Evolutionary conservation across 2,329 filamentous ascomycete species (phyloP).

Genomic region (Xylogone sp.): DNA sequence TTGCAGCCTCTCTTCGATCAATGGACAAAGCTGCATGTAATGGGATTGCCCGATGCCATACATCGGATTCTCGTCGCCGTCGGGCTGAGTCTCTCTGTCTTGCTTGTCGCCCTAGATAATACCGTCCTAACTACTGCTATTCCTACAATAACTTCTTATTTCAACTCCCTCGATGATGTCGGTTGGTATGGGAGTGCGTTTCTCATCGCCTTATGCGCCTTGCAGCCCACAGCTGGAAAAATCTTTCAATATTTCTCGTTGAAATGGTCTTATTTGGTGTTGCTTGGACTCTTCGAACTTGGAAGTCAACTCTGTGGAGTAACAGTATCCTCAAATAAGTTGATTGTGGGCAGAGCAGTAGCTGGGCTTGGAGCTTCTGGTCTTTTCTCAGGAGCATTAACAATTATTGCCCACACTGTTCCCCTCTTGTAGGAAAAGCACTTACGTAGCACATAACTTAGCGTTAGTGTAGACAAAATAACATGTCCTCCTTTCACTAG

Average conservation of each 20-base stretch:
- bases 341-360: slow-evolving; percentile 28
- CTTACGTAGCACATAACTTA: slow-evolving; percentile 31
- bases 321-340: slow-evolving; percentile 22
- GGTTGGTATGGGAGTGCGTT: slow-evolving; percentile 33
- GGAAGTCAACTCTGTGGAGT: slow-evolving; percentile 26
- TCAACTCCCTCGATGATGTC: slow-evolving; percentile 31
- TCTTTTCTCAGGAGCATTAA: slow-evolving; percentile 25
- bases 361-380: slow-evolving; percentile 26
- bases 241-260: slow-evolving; percentile 25
- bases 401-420: slow-evolving; percentile 22
- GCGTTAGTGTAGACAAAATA: slow-evolving; percentile 24
- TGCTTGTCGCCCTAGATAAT: slow-evolving; percentile 16
- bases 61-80: slow-evolving; percentile 7
- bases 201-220: slow-evolving; percentile 21
- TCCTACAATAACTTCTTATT: slow-evolving; percentile 32
- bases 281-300: slow-evolving; percentile 26
- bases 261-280: slow-evolving; percentile 22
- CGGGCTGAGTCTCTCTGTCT: slow-evolving; percentile 11
- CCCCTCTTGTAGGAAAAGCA: slow-evolving; percentile 28
- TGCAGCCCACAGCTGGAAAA: slow-evolving; percentile 20
- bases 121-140: slow-evolving; percentile 23
- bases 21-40: slow-evolving; percentile 8
- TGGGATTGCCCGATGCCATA: neutral
- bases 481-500: slow-evolving; percentile 16
- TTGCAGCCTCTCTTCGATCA: slow-evolving; percentile 14